Evolutionary conservation across 2,329 filamentous ascomycete species (phyloP).

Genomic region (Falciphora oryzae): DNA sequence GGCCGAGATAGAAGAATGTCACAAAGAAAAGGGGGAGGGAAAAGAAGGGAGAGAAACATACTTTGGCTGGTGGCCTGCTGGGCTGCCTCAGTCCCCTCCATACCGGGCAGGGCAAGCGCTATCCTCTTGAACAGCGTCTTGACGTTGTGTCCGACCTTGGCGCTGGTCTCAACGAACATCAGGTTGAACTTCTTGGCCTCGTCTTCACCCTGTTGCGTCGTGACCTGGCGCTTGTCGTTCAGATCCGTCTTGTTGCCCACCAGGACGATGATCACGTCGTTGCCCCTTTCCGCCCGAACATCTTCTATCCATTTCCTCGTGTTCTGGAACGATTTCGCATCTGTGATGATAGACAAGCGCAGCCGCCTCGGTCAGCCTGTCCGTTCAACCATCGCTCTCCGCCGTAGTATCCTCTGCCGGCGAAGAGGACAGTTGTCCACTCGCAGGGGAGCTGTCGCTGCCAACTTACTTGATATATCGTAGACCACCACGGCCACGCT

Average conservation of each 20-base stretch:
- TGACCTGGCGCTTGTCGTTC: conserved; percentile 97
- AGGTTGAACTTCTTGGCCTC: conserved; percentile 96
- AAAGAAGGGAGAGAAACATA: conserved; percentile 39
- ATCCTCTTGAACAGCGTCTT: conserved; percentile 97
- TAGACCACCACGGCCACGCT: conserved; percentile 98
- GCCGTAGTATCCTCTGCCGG: background rate
- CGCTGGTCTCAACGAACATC: conserved; percentile 99
- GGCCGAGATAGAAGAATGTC: background rate
- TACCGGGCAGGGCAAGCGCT: conserved; percentile 93
- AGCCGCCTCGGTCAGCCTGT: conserved; percentile 17
- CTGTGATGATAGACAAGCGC: conserved; percentile 31
- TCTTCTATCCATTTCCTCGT: conserved; percentile 99
- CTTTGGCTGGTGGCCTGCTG: conserved; percentile 70
- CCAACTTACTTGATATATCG: conserved; percentile 76
- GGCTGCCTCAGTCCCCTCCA: conserved; percentile 84
- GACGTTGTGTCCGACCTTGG: conserved; percentile 96
- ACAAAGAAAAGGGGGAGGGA: background rate
- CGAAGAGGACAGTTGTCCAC: background rate
- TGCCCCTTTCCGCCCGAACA: conserved; percentile 90
- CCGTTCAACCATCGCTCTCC: background rate
- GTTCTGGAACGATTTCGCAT: conserved; percentile 96
- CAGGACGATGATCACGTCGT: conserved; percentile 97
- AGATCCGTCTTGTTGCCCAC: conserved; percentile 99
- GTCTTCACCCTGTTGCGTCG: conserved; percentile 91
- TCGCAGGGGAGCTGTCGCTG: background rate